phyloP scores from a whole-genome alignment of 768 basidiomycete species.

The Podaxis mareebaensis region DNA sequence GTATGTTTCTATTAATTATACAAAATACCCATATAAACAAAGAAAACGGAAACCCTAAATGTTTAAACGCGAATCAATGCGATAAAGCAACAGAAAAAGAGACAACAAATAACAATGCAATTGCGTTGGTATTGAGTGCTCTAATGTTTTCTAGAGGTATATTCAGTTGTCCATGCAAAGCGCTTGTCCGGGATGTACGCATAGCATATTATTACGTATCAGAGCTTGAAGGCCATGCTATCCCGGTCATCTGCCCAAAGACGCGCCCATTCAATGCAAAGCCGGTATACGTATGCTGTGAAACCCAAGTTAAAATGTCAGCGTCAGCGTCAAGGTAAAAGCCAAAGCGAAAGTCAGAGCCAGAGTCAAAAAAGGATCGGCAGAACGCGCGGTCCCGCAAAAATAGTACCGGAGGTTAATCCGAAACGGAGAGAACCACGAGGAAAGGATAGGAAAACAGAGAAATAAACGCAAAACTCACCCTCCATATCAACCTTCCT shows the following conservation, averaged over 20 bases:
- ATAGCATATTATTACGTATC: background rate
- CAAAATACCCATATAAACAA: background rate
- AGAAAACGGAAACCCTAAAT: background rate
- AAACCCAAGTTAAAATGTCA: background rate
- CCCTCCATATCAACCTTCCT: conserved; percentile 90
- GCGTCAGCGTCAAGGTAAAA: background rate
- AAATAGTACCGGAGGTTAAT: background rate
- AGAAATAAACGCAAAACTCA: conserved; percentile 32
- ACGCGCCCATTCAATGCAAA: conserved; percentile 85
- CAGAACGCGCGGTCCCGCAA: background rate
- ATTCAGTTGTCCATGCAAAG: background rate
- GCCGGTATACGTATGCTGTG: conserved; percentile 77
- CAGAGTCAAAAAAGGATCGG: background rate
- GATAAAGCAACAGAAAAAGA: too few species aligned
- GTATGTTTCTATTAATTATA: background rate
- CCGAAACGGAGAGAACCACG: background rate
- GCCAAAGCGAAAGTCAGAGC: background rate
- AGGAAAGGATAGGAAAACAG: background rate
- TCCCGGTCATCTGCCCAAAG: conserved; percentile 82
- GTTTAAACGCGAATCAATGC: too few species aligned
- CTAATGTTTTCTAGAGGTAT: background rate
- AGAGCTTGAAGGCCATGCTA: conserved; percentile 39
- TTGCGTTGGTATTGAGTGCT: background rate
- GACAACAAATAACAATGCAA: too few species aligned
- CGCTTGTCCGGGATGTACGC: background rate